Percentiles rank a stretch among this genome's conserved stretches.
These are phyloP conservation scores for Pulveroboletus sp. DNA, from an alignment of 1,284 basidiomycete genomes.

Conservation along the genomic window DNA sequence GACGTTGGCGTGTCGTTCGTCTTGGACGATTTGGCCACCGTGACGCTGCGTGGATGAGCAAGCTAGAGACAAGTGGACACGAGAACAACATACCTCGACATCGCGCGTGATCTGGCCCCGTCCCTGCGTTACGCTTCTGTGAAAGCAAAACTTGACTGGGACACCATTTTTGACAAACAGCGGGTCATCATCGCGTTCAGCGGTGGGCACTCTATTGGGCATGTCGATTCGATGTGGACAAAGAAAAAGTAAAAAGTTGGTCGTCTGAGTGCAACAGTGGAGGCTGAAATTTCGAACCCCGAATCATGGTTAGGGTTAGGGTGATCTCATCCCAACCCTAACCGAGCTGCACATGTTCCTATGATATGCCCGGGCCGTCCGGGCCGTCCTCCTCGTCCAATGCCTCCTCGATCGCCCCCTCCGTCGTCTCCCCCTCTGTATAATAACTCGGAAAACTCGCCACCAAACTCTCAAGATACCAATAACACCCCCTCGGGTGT, in stretches of 20 bases:
- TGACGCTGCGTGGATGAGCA: conserved; percentile 12
- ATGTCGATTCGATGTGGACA: background rate
- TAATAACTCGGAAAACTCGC: conserved; percentile 33
- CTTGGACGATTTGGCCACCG: conserved; percentile 22
- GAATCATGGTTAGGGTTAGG: conserved; percentile 33
- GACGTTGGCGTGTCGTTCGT: conserved; percentile 28
- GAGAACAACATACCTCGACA: conserved; percentile 20
- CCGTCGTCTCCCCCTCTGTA: conserved; percentile 20
- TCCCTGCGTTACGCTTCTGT: conserved; percentile 31
- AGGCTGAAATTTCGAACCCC: conserved; percentile 34
- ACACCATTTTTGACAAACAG: conserved; percentile 28
- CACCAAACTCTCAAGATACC: conserved; percentile 34
- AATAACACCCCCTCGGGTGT: conserved; percentile 21
- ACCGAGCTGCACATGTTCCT: no score
- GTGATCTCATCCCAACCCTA: conserved; percentile 22
- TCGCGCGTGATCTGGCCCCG: conserved; percentile 19
- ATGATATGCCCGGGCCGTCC: no score
- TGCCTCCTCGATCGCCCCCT: background rate
- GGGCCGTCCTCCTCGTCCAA: conserved; percentile 6
- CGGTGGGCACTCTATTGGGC: background rate
- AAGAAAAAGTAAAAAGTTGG: background rate
- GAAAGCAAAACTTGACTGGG: conserved; percentile 33
- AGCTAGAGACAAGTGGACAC: no score
- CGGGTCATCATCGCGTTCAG: conserved; percentile 2
- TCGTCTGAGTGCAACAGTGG: no score